phyloP scores from a whole-genome alignment of 2,329 filamentous ascomycete genomes.

The Aspergillus piperis region DNA sequence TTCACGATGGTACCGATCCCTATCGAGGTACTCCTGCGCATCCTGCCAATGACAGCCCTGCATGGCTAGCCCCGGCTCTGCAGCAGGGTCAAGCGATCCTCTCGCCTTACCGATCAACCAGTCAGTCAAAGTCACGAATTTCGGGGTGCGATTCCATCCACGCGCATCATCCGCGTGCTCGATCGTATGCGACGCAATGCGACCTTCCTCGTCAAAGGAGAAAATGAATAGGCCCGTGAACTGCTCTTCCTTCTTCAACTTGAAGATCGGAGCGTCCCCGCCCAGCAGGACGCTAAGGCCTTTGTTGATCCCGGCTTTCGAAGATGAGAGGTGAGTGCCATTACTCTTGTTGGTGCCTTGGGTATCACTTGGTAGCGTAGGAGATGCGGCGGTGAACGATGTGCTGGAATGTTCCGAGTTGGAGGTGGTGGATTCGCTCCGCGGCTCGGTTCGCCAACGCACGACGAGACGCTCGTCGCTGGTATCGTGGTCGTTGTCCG shows the following conservation, averaged over 20 bases:
- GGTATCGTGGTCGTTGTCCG: constrained; percentile 33
- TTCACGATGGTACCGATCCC: background rate
- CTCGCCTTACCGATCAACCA: constrained; percentile 84
- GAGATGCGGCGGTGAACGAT: background rate
- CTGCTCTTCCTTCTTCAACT: constrained; percentile 64
- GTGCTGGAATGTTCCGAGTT: constrained; percentile 1
- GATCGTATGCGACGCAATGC: constrained; percentile 85
- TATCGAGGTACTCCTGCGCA: background rate
- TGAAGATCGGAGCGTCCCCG: constrained; percentile 53
- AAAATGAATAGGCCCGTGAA: constrained; percentile 94
- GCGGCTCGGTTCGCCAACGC: constrained; percentile 72
- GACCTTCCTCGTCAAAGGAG: constrained; percentile 85
- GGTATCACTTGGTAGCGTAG: background rate
- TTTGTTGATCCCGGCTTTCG: constrained; percentile 39
- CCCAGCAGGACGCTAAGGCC: constrained; percentile 52
- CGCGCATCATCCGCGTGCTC: constrained; percentile 85
- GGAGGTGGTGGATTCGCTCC: constrained; percentile 22
- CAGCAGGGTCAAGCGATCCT: constrained; percentile 42
- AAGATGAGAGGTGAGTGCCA: constrained; percentile 23
- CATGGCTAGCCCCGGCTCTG: constrained; percentile 31
- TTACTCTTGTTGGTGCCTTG: constrained; percentile 10
- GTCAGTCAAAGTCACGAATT: constrained; percentile 88
- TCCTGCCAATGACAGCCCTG: constrained; percentile 24
- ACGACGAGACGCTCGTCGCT: constrained; percentile 80
- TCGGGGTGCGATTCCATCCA: constrained; percentile 80